Conservation (phyloP, 2,329 filamentous ascomycete species). For the Diaporthe citriasiana region DNA sequence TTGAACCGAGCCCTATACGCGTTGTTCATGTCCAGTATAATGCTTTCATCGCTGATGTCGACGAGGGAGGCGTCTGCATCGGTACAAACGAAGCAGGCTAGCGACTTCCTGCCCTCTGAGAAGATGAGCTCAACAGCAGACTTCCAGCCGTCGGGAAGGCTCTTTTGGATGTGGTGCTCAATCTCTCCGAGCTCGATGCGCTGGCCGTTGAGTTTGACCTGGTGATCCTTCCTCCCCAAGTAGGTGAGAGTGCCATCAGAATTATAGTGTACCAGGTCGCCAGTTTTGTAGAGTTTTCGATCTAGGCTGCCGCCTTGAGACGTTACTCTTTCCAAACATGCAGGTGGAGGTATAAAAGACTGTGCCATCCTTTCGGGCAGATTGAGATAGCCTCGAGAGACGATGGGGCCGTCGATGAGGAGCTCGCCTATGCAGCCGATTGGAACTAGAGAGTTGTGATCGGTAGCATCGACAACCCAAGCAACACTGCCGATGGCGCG, state of each 20-base stretch:
- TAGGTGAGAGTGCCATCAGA: constrained; percentile 55
- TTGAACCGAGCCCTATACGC: background rate
- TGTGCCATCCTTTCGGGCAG: constrained; percentile 52
- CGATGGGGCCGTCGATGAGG: constrained; percentile 43
- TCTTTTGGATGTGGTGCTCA: constrained; percentile 38
- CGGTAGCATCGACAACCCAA: constrained; percentile 49
- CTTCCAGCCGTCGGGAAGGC: constrained; percentile 44
- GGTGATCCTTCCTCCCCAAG: constrained; percentile 65
- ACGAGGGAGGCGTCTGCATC: constrained; percentile 29
- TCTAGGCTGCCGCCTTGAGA: background rate
- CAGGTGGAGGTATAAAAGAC: constrained; percentile 43
- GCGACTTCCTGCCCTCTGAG: background rate
- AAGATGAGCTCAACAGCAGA: constrained; percentile 48
- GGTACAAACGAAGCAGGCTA: constrained; percentile 45
- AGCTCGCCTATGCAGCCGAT: constrained; percentile 45
- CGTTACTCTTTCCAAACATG: background rate
- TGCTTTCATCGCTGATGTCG: constrained; percentile 17
- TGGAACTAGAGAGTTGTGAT: constrained; percentile 43
- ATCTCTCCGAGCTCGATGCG: constrained; percentile 59
- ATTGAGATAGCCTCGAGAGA: constrained; percentile 63
- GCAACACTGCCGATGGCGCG: constrained; percentile 40
- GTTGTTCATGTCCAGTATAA: background rate
- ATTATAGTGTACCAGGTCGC: constrained; percentile 55
- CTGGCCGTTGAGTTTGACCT: constrained; percentile 70
- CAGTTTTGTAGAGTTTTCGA: constrained; percentile 53